Conservation (phyloP, 805 yeast species). For the Metschnikowia shivogae region DNA sequence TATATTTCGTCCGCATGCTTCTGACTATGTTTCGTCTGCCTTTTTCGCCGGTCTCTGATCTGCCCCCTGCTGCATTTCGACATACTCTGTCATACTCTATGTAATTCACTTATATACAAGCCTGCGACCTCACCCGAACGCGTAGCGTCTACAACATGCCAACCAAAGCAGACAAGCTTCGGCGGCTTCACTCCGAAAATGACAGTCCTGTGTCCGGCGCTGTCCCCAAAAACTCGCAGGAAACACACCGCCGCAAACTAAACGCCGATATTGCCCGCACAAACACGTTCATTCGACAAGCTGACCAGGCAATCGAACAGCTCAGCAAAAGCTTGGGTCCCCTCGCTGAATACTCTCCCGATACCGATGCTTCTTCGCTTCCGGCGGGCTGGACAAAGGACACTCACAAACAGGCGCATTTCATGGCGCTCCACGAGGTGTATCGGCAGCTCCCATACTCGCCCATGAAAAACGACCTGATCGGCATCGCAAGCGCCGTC, state of each 20-base stretch:
- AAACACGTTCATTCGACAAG: slow-evolving; percentile 12
- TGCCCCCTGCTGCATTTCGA: no score
- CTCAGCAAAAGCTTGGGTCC: slow-evolving; percentile 6
- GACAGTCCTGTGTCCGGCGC: not conserved
- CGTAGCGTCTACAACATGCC: slow-evolving; percentile 1
- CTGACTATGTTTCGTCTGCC: not conserved
- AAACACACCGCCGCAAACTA: slow-evolving; percentile 11
- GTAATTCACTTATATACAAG: not conserved
- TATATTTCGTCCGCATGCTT: not conserved
- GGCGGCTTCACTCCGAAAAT: not conserved
- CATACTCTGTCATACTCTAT: no score
- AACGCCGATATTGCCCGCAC: slow-evolving; percentile 15
- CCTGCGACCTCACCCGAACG: not conserved
- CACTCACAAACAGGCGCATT: slow-evolving; percentile 7
- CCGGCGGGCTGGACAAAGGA: slow-evolving; percentile 6
- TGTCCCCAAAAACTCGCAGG: slow-evolving; percentile 7
- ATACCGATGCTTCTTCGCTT: not conserved
- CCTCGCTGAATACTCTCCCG: slow-evolving; percentile 1
- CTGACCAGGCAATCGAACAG: slow-evolving; percentile 11
- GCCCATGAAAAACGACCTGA: slow-evolving; percentile 19
- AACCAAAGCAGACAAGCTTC: slow-evolving; percentile 2
- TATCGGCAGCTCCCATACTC: slow-evolving; percentile 14
- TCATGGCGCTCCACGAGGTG: slow-evolving; percentile 14
- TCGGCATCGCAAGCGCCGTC: slow-evolving; percentile 20
- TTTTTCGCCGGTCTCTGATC: not conserved